Evolutionary conservation across 306 rosid genomes (phyloP), one percentile per base, ranked within the genome.

Genomic region (Acacia confusa): DNA sequence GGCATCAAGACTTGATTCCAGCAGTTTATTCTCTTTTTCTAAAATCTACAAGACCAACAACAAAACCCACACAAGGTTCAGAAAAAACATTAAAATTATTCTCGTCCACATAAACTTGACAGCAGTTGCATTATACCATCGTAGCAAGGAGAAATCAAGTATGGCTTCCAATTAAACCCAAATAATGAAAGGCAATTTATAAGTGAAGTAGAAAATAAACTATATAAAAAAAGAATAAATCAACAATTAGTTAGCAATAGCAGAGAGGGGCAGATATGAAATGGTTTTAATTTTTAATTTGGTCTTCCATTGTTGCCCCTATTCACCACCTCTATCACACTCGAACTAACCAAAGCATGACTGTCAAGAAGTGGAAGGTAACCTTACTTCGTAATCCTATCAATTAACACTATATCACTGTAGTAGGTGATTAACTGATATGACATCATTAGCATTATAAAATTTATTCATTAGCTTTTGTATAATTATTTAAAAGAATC

Each of bases 71-170:
- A 4, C 11, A 78, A 64, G 3, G 40, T 32, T 65, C n/a, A 24
- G 53, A 24, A 48, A 78, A 64, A 9, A 6, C 36, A 47, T 9
- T 32, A 66, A 38, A 55, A 76, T 48, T 27, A 30, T 82, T 64
- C 38, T 48, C 7, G 27, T 4, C 45, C 65, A 53, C 76, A 65
- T 66, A 44, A 77, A 30, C 52, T 43, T 20, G 57, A 77, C 13
- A 34, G 12, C 69, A 25, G 20, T 66, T 57, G n/a, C 76, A 75
- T 79, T 60, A 36, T 57, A 5, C 40, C 6, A 38, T 25, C 48
- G 27, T 16, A 24, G 70, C 57, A 86, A 30, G 67, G 79, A 79
- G 72, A 79, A 63, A 80, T 38, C 22, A 34, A 7, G 48, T 20
- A 41, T 4, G 65, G 14, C 25, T 19, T 40, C 17, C 57, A 65